Conservation (phyloP, 179 eudicot species). For the Silene noctiflora region DNA sequence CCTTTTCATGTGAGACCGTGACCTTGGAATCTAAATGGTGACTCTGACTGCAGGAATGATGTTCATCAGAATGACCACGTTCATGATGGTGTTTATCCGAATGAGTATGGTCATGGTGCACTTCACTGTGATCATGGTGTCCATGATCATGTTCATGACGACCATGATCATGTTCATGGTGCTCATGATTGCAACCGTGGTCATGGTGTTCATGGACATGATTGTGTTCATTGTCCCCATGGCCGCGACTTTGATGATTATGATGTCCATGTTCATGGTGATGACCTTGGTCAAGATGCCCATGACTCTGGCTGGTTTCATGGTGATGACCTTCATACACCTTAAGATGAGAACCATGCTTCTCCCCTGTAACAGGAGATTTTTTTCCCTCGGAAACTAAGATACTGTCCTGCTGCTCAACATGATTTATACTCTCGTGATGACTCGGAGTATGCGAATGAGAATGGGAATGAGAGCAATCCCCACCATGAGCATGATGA, state of each 20-base stretch:
- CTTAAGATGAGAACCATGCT: conserved; percentile 25
- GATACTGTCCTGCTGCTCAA: conserved; percentile 17
- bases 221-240: conserved; percentile 20
- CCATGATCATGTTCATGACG: neutral
- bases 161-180: conserved; percentile 12
- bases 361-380: neutral
- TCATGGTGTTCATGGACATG: conserved; percentile 23
- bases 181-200: conserved; percentile 22
- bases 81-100: conserved; percentile 10
- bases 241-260: conserved; percentile 13
- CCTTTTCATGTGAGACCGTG: conserved; percentile 21
- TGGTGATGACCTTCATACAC: conserved; percentile 27
- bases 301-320: conserved; percentile 28
- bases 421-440: conserved; percentile 18
- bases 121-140: conserved; percentile 10
- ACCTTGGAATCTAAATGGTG: conserved; percentile 27
- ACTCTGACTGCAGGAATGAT: conserved; percentile 28
- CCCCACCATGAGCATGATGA: conserved; percentile 98
- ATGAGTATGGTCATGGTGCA: neutral
- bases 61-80: conserved; percentile 9
- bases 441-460: conserved; percentile 35
- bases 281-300: conserved; percentile 28
- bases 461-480: conserved; percentile 72
- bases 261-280: conserved; percentile 23
- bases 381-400: conserved; percentile 24